Evolutionary conservation across 768 basidiomycete species (phyloP).

Genomic region (Clavaria fumosa): DNA sequence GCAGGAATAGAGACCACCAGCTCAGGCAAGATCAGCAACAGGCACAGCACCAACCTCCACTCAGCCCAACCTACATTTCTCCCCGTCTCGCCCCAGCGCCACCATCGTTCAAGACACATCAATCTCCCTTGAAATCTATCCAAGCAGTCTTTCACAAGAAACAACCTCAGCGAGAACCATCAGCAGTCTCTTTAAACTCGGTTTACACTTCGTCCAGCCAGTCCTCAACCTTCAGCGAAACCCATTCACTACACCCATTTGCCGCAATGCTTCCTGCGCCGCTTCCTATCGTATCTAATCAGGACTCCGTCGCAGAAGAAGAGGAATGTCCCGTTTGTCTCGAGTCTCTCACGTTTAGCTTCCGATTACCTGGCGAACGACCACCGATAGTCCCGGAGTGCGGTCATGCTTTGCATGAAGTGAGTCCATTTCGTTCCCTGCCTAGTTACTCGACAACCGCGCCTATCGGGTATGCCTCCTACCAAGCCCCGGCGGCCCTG

Average conservation of each 20-base stretch:
- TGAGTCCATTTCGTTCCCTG: slow-evolving; percentile 17
- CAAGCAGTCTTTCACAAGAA: slow-evolving; percentile 38
- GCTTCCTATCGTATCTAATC: slow-evolving; percentile 56
- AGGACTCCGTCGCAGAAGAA: slow-evolving; percentile 55
- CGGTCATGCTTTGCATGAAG: slow-evolving; percentile 95
- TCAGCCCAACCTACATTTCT: slow-evolving; percentile 29
- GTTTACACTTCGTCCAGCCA: slow-evolving; percentile 30
- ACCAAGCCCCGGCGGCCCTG: slow-evolving; percentile 1
- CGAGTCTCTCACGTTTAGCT: slow-evolving; percentile 86
- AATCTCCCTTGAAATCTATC: slow-evolving; percentile 26
- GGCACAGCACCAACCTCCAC: slow-evolving; percentile 27
- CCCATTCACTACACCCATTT: slow-evolving; percentile 29
- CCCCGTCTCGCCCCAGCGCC: slow-evolving; percentile 26
- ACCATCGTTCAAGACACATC: slow-evolving; percentile 13
- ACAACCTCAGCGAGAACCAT: slow-evolving; percentile 16
- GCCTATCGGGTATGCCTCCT: not conserved
- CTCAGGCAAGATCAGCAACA: slow-evolving; percentile 12
- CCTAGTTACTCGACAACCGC: not conserved
- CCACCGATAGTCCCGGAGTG: slow-evolving; percentile 96
- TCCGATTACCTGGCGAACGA: slow-evolving; percentile 89
- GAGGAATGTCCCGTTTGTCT: slow-evolving; percentile 94
- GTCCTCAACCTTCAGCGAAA: slow-evolving; percentile 24
- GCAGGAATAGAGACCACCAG: slow-evolving; percentile 12
- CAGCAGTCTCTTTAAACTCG: slow-evolving; percentile 32
- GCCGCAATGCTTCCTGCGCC: slow-evolving; percentile 47